phyloP scores from a whole-genome alignment of 148 eudicot genomes.

The Vaccinium corymbosum region DNA sequence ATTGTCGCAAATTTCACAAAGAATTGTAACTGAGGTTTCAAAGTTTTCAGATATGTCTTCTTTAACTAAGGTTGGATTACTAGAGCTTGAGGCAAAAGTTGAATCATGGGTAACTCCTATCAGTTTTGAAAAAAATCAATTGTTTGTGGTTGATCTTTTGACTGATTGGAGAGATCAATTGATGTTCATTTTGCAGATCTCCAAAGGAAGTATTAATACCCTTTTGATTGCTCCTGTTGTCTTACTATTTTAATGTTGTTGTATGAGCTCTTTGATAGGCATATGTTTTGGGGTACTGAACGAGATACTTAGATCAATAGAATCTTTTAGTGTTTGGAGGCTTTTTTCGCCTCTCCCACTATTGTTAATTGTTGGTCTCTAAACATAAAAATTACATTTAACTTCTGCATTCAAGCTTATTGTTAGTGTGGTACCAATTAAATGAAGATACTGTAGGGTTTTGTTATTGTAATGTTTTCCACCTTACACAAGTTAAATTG shows the following conservation, averaged over 20 bases:
- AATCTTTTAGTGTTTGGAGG: background rate
- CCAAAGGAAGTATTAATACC: background rate
- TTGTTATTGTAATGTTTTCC: background rate
- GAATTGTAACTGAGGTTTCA: too few species aligned
- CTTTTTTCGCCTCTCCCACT: background rate
- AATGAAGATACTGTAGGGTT: background rate
- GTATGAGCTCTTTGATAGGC: background rate
- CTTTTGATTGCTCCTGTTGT: background rate
- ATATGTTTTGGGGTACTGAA: background rate
- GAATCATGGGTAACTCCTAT: too few species aligned
- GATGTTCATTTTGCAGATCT: background rate
- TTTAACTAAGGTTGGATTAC: too few species aligned
- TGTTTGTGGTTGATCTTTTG: too few species aligned
- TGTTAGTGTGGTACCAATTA: background rate
- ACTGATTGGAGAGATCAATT: background rate
- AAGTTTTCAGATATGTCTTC: too few species aligned
- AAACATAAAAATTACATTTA: background rate
- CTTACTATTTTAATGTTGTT: background rate
- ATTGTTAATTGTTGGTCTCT: background rate
- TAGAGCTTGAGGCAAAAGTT: too few species aligned
- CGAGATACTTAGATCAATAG: too few species aligned
- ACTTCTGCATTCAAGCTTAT: slow-evolving; percentile 3
- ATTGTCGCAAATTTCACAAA: too few species aligned
- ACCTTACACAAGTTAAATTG: background rate
- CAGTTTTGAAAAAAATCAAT: too few species aligned